Conservation (phyloP, 306 rosid genomes). For the Purshia tridentata region DNA sequence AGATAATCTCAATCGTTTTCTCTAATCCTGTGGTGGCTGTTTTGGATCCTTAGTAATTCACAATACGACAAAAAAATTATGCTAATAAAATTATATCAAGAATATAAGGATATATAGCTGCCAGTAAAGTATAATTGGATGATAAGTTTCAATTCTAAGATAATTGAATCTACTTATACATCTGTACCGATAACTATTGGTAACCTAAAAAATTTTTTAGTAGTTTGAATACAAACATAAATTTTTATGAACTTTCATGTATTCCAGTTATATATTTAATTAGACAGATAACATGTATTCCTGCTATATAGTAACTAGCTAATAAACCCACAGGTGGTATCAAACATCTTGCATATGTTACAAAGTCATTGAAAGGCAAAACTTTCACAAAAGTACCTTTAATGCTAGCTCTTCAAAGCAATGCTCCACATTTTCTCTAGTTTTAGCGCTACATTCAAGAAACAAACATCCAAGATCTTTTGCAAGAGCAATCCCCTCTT, state of each 20-base stretch:
- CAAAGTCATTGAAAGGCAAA: neutral
- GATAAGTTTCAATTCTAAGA: neutral
- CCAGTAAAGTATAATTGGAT: neutral
- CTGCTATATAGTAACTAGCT: neutral
- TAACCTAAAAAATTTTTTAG: neutral
- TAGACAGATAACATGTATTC: no score
- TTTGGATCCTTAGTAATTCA: neutral
- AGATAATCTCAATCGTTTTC: neutral
- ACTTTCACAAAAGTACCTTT: constrained; percentile 52
- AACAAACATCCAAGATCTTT: constrained; percentile 78
- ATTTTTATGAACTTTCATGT: neutral
- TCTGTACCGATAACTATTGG: neutral
- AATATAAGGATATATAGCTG: neutral
- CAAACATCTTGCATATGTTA: neutral
- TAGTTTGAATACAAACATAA: neutral
- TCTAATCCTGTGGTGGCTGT: neutral
- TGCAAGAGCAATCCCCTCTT: constrained; percentile 86
- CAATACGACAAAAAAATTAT: neutral
- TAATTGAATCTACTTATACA: neutral
- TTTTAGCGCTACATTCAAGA: constrained; percentile 94
- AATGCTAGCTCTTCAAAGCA: constrained; percentile 88
- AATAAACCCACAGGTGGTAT: neutral
- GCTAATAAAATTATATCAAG: neutral
- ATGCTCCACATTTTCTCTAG: constrained; percentile 80
- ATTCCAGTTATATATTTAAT: no score